A percentile compares a stretch with the other conserved stretches of the same genome.
phyloP scores from a whole-genome alignment of 1,284 basidiomycete genomes.

The Ceratorhiza oryzae-sativae region DNA sequence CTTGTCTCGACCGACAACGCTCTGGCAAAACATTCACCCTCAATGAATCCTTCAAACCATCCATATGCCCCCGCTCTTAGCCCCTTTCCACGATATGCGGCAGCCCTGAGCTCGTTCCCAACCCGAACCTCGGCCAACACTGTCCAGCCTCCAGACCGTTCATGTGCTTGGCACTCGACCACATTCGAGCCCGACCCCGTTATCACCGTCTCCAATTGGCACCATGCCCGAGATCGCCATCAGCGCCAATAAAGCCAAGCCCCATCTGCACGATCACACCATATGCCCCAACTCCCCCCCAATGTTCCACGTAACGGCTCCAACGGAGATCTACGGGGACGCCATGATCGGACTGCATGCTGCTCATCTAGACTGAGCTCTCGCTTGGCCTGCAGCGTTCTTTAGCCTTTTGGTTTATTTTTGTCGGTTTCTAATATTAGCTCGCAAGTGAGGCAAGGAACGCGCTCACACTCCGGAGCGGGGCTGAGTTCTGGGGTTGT shows the following conservation, averaged over 20 bases:
- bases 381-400: neutral
- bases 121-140: neutral
- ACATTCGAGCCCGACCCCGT: neutral
- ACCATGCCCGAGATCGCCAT: constrained; percentile 8
- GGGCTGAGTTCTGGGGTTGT: no score
- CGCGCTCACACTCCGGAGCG: no score
- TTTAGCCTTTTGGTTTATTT: neutral
- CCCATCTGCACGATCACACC: neutral
- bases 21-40: neutral
- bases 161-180: neutral
- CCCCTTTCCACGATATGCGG: constrained; percentile 1
- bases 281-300: constrained; percentile 10
- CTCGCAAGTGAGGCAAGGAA: neutral
- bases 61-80: neutral
- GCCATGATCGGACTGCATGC: neutral
- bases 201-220: constrained; percentile 4
- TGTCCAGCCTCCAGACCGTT: neutral
- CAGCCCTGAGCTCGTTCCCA: neutral
- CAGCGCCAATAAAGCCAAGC: neutral
- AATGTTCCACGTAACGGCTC: neutral
- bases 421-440: neutral
- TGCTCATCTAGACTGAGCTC: constrained; percentile 9
- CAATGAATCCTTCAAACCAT: neutral
- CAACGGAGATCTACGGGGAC: neutral
- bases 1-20: neutral